Conservation (phyloP, 139 green algal species). For the Yamagishiella unicocca region DNA sequence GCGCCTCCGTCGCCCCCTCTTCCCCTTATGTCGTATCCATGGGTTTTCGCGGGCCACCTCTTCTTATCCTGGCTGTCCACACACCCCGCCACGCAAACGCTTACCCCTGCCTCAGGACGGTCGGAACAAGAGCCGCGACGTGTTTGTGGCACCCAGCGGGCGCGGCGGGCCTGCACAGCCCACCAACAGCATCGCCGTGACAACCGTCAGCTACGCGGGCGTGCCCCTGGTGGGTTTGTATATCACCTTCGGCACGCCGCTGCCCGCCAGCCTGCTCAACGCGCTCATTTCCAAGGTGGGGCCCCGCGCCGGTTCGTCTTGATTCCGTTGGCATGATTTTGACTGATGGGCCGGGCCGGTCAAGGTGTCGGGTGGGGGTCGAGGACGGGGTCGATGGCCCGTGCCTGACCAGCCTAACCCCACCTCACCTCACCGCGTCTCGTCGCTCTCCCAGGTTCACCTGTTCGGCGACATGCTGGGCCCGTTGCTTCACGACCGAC, state of each 20-base stretch:
- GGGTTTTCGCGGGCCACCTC: too few species aligned
- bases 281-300: constrained; percentile 33
- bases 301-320: too few species aligned
- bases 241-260: constrained; percentile 15
- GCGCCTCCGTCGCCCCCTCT: too few species aligned
- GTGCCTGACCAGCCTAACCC: too few species aligned
- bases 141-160: constrained; percentile 17
- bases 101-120: constrained; percentile 17
- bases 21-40: too few species aligned
- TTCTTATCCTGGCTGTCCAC: too few species aligned
- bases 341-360: too few species aligned
- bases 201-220: not conserved
- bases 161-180: constrained; percentile 16
- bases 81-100: too few species aligned
- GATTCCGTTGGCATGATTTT: too few species aligned
- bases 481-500: constrained; percentile 22
- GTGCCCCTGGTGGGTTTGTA: constrained; percentile 37
- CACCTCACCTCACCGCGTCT: not conserved
- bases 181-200: constrained; percentile 33
- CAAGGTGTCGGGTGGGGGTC: too few species aligned
- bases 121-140: constrained; percentile 37
- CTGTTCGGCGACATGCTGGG: constrained; percentile 32
- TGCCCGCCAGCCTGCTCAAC: constrained; percentile 40
- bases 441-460: constrained; percentile 3
- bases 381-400: too few species aligned